These are phyloP conservation scores for Cyberlindnera japonica DNA, from an alignment of 805 yeast species.

Conservation along the genomic window DNA sequence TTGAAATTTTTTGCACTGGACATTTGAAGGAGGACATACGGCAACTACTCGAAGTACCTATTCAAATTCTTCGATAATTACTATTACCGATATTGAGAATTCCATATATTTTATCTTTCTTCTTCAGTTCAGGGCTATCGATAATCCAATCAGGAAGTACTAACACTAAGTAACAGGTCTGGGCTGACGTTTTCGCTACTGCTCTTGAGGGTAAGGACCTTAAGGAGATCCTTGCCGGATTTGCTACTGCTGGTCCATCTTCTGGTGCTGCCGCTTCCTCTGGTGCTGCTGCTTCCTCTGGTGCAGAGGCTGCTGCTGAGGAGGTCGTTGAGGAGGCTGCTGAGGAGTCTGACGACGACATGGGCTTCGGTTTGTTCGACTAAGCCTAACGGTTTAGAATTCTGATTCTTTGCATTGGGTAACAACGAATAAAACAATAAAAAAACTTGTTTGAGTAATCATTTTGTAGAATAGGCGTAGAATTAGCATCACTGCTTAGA, in stretches of 20 bases:
- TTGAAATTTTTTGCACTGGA: slow-evolving; percentile 9
- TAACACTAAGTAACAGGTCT: slow-evolving; percentile 39
- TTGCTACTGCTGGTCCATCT: slow-evolving; percentile 48
- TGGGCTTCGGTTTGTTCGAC: slow-evolving; percentile 92
- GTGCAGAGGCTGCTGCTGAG: slow-evolving; percentile 54
- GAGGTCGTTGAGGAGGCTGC: slow-evolving; percentile 55
- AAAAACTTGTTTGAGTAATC: slow-evolving; percentile 8
- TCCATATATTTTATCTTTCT: too few species aligned
- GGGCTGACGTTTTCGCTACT: slow-evolving; percentile 81
- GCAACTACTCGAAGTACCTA: too few species aligned
- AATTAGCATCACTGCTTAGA: too few species aligned
- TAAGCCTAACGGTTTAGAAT: slow-evolving; percentile 34
- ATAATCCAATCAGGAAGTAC: slow-evolving; percentile 12
- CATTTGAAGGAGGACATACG: background rate
- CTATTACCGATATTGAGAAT: background rate
- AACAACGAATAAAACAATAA: slow-evolving; percentile 10
- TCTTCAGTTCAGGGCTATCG: too few species aligned
- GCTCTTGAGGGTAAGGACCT: slow-evolving; percentile 79
- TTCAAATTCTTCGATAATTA: background rate
- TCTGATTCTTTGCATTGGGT: slow-evolving; percentile 12
- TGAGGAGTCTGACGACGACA: slow-evolving; percentile 77
- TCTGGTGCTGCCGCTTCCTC: slow-evolving; percentile 48
- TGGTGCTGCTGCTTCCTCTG: slow-evolving; percentile 43
- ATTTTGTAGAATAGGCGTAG: background rate
- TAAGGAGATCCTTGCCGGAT: slow-evolving; percentile 60